Conservation (phyloP, 495 filamentous ascomycete genomes). For the Penicillium simplicissimum region DNA sequence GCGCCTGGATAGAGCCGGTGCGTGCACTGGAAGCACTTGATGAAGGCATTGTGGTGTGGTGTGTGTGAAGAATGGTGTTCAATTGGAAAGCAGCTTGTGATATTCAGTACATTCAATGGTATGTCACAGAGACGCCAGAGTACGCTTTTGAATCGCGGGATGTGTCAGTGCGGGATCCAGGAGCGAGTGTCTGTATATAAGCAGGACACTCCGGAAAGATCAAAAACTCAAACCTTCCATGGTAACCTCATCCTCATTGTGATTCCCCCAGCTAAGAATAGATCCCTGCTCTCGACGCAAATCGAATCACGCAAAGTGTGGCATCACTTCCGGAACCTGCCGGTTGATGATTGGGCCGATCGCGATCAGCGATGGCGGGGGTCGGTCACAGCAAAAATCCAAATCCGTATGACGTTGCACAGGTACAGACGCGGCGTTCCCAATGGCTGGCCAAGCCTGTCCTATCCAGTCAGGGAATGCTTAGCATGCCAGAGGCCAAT, state of each 20-base stretch:
- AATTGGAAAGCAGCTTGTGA: neutral
- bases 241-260: neutral
- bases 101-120: neutral
- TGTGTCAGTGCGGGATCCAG: neutral
- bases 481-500: constrained; percentile 29
- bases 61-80: neutral
- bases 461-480: constrained; percentile 24
- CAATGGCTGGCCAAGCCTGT: constrained; percentile 17
- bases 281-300: constrained; percentile 11
- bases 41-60: constrained; percentile 22
- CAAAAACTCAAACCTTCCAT: neutral
- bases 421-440: constrained; percentile 1
- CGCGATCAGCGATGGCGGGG: constrained; percentile 15
- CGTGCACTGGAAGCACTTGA: constrained; percentile 32
- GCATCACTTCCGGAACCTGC: constrained; percentile 15
- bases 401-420: constrained; percentile 30
- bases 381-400: constrained; percentile 5
- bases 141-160: neutral
- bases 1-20: constrained; percentile 30
- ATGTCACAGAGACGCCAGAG: neutral
- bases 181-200: neutral
- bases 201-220: neutral
- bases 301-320: constrained; percentile 28
- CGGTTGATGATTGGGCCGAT: constrained; percentile 23
- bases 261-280: constrained; percentile 25